Percentiles rank a stretch among this genome's conserved stretches.
Conservation (phyloP, 164 flowering plant genomes). For the Piper longum region DNA sequence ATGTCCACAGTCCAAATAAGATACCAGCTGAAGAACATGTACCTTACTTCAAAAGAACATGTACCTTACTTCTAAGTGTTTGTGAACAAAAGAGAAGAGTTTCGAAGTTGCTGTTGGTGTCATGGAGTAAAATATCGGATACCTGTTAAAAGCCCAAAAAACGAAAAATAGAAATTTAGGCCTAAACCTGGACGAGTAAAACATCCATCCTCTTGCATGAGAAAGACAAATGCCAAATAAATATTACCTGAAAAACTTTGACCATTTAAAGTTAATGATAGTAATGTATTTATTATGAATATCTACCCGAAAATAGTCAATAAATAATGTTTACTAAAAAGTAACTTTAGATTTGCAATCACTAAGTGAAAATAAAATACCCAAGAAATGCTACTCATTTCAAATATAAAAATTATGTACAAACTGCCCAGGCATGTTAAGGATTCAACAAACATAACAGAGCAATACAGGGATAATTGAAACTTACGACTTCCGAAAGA, state of each 20-base stretch:
- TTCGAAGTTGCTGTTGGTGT: conserved; percentile 75
- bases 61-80: conserved; percentile 96
- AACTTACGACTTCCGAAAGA: too few species aligned
- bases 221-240: not conserved
- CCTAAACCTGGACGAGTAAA: not conserved
- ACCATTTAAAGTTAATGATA: not conserved
- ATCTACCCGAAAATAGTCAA: not conserved
- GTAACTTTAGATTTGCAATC: not conserved
- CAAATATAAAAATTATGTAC: too few species aligned
- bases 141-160: conserved; percentile 34
- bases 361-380: too few species aligned
- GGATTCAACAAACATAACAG: too few species aligned
- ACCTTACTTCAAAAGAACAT: not conserved
- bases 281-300: not conserved
- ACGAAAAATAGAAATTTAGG: not conserved
- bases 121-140: conserved; percentile 94
- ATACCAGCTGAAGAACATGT: not conserved
- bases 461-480: too few species aligned
- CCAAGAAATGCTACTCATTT: too few species aligned
- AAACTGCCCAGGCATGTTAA: too few species aligned
- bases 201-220: not conserved
- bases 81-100: conserved; percentile 91
- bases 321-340: not conserved
- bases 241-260: not conserved
- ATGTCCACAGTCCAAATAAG: not conserved